Base-by-base conservation (phyloP, 768 basidiomycete species). In the Pulveroboletus sp. region DNA sequence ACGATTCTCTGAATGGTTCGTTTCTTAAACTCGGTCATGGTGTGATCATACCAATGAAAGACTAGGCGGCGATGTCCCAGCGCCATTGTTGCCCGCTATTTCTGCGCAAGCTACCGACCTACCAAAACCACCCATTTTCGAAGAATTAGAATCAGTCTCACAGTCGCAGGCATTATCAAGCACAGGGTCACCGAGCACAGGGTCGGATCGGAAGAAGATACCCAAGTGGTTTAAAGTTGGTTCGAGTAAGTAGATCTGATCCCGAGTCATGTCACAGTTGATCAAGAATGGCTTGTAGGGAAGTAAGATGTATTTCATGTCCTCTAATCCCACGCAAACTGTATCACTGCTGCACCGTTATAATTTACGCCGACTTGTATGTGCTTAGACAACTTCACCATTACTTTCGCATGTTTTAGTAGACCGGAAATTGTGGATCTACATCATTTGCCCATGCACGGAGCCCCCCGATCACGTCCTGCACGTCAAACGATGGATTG, bases 211-310 rank as follows among this genome's bases (percentile, higher is more conserved):
- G 46, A 79, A 74, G 68, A 89, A 87, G 69, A 69, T 85, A 50
- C 85, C 89, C 12, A 89, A 89, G 61, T 91, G 87, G 89, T 59
- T 92, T 23, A 90, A 88, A 65, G 60, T 85, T 39, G 82, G 81
- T 29, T 55, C 71, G 42, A 83, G 84, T 85, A 56, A 61, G 81
- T 64, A 34, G 6, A 27, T 16, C 2, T 29, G 12, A 23, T 44
- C 23, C 34, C 8, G 2, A 12, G 12, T 27, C 29, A 16, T 16
- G 5, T 34, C 7, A 3, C 14, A 10, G 13, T 43, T 7, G 16
- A 39, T 52, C 37, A 57, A 42, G 2, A n/a, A 38, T 9, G 1
- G 30, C 27, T 20, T 19, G 1, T 27, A 67, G 67, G 32, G 47
- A 67, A 69, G 38, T 67, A 43, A 52, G 14, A 13, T 27, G 78